Evolutionary conservation across 345 rosid species (phyloP).

Genomic region (Zanthoxylum bungeanum): DNA sequence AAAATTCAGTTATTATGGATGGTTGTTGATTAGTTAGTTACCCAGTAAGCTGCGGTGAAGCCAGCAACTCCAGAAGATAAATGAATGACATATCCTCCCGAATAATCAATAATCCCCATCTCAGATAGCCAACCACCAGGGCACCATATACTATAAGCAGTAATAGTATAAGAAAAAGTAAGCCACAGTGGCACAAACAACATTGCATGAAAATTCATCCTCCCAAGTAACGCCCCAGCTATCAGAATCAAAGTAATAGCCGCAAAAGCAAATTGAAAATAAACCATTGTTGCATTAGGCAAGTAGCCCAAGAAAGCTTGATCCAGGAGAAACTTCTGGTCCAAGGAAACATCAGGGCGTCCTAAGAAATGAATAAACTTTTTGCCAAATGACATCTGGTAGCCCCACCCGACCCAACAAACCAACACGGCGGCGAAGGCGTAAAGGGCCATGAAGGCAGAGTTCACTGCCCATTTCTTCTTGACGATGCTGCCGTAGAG

Average conservation of each 20-base stretch:
- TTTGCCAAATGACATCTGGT: conserved; percentile 49
- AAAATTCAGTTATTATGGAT: not conserved
- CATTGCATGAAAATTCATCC: conserved; percentile 72
- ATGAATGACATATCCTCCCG: conserved; percentile 64
- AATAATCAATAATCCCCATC: conserved; percentile 54
- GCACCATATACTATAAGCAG: conserved; percentile 59
- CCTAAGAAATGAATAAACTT: conserved; percentile 40
- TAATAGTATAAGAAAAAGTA: conserved; percentile 55
- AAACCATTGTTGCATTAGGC: conserved; percentile 63
- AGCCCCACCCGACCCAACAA: conserved; percentile 75
- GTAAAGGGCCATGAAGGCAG: conserved; percentile 72
- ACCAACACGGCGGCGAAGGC: conserved; percentile 62
- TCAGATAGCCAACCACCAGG: conserved; percentile 47
- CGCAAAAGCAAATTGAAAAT: conserved; percentile 60
- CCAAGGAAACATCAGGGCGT: conserved; percentile 38
- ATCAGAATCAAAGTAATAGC: conserved; percentile 58
- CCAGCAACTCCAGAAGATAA: conserved; percentile 69
- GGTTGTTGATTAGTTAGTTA: not conserved
- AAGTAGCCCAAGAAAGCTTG: conserved; percentile 21
- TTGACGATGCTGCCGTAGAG: conserved; percentile 67
- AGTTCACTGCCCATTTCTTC: conserved; percentile 79
- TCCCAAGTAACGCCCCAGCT: conserved; percentile 60
- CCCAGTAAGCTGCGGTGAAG: conserved; percentile 72
- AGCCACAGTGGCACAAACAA: conserved; percentile 68
- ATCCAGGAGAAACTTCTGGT: conserved; percentile 32